Evolutionary conservation across 768 basidiomycete genomes (phyloP).

Genomic region (Russula ochroleuca): DNA sequence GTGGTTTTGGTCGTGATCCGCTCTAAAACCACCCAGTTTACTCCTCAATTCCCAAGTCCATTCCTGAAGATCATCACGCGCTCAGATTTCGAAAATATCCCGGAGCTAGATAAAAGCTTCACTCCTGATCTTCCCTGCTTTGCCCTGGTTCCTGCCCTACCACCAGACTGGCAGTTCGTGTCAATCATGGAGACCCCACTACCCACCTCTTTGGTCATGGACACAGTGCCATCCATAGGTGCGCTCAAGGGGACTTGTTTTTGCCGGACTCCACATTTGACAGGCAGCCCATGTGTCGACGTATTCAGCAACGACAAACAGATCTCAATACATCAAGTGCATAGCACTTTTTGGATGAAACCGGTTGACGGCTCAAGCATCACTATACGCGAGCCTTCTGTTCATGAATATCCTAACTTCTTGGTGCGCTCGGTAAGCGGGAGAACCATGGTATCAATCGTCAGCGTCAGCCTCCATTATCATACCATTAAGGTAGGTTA

Average conservation of each 20-base stretch:
- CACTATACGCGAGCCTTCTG: background rate
- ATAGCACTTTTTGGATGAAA: background rate
- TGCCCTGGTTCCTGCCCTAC: slow-evolving; percentile 10
- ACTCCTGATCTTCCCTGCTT: slow-evolving; percentile 10
- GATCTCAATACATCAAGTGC: background rate
- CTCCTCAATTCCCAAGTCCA: no score
- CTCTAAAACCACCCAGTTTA: background rate
- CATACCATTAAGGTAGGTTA: background rate
- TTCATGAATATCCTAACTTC: background rate
- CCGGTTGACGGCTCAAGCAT: background rate
- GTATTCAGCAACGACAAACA: background rate
- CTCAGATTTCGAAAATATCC: background rate
- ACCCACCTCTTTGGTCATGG: background rate
- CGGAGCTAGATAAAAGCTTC: background rate
- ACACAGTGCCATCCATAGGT: background rate
- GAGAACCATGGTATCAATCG: background rate
- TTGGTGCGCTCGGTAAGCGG: background rate
- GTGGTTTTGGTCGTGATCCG: background rate
- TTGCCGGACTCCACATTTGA: background rate
- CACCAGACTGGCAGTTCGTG: background rate
- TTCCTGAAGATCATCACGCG: slow-evolving; percentile 3
- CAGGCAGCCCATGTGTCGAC: background rate
- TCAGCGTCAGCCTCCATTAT: background rate
- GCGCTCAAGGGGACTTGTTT: background rate
- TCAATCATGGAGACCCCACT: background rate